These are phyloP conservation scores for Pichia deserticola DNA, from an alignment of 805 yeast genomes.

Conservation along the genomic window DNA sequence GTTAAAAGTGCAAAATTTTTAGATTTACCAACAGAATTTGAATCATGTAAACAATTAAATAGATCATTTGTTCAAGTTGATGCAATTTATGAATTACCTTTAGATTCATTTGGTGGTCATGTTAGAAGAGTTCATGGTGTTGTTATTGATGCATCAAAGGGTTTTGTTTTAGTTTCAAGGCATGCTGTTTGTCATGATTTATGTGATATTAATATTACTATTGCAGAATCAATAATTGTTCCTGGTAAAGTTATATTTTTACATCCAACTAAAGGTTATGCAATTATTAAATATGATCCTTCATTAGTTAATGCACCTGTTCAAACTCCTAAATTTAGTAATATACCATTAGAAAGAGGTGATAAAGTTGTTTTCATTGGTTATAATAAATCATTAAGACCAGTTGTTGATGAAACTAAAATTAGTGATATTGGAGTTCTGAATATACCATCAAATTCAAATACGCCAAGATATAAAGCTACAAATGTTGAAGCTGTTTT, in stretches of 20 bases:
- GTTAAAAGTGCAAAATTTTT: constrained; percentile 65
- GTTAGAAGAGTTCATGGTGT: constrained; percentile 66
- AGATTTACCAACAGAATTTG: constrained; percentile 56
- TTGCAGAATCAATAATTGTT: constrained; percentile 78
- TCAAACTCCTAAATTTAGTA: constrained; percentile 55
- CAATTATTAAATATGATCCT: constrained; percentile 79
- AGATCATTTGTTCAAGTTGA: constrained; percentile 69
- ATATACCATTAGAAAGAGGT: constrained; percentile 58
- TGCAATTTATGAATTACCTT: constrained; percentile 54
- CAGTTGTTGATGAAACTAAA: constrained; percentile 65
- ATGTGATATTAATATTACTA: constrained; percentile 65
- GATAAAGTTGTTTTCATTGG: constrained; percentile 76
- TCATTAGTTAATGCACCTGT: constrained; percentile 63
- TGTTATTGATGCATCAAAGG: constrained; percentile 71
- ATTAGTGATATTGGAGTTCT: constrained; percentile 72
- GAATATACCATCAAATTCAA: constrained; percentile 60
- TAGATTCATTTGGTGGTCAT: constrained; percentile 68
- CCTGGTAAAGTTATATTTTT: constrained; percentile 76
- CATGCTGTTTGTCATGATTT: constrained; percentile 76
- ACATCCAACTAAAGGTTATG: constrained; percentile 84
- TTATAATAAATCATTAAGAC: constrained; percentile 59
- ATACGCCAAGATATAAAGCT: constrained; percentile 77
- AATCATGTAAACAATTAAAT: constrained; percentile 47
- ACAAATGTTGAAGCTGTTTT: constrained; percentile 73
- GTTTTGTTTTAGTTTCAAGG: constrained; percentile 74